Conservation (phyloP, 2,329 filamentous ascomycete genomes). For the Xylariales sp. region DNA sequence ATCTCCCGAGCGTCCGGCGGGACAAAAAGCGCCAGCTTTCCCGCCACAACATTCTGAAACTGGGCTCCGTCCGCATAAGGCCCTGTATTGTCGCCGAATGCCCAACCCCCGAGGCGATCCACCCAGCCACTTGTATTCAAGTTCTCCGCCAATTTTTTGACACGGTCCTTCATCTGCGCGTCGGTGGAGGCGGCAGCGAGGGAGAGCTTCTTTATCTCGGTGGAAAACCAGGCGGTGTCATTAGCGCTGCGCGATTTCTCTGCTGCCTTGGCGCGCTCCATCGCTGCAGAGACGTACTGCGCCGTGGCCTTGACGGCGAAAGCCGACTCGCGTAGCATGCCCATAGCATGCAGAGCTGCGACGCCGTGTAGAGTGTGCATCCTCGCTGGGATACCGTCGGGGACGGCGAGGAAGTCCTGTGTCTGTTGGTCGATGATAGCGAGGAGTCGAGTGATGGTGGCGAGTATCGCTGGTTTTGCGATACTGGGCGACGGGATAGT, state of each 20-base stretch:
- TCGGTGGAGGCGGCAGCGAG: slow-evolving; percentile 43
- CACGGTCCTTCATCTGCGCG: slow-evolving; percentile 47
- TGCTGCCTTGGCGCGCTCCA: slow-evolving; percentile 50
- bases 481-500: slow-evolving; percentile 26
- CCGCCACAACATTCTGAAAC: slow-evolving; percentile 1
- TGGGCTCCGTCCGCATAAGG: neutral
- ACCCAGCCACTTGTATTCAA: slow-evolving; percentile 53
- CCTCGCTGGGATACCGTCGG: slow-evolving; percentile 33
- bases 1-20: slow-evolving; percentile 17
- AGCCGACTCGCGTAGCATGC: slow-evolving; percentile 53
- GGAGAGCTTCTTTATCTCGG: slow-evolving; percentile 51
- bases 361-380: slow-evolving; percentile 47
- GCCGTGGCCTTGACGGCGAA: slow-evolving; percentile 50
- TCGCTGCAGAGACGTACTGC: slow-evolving; percentile 46
- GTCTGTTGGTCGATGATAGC: slow-evolving; percentile 37
- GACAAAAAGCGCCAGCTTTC: slow-evolving; percentile 19
- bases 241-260: slow-evolving; percentile 51
- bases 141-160: slow-evolving; percentile 50
- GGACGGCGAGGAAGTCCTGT: slow-evolving; percentile 36
- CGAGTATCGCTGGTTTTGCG: slow-evolving; percentile 23
- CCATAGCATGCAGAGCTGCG: slow-evolving; percentile 51
- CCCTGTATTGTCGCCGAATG: slow-evolving; percentile 40
- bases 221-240: slow-evolving; percentile 50
- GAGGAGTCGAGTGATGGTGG: slow-evolving; percentile 16
- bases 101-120: slow-evolving; percentile 52